Evolutionary conservation across 768 basidiomycete genomes (phyloP).

Genomic region (Tricholoma sp.): DNA sequence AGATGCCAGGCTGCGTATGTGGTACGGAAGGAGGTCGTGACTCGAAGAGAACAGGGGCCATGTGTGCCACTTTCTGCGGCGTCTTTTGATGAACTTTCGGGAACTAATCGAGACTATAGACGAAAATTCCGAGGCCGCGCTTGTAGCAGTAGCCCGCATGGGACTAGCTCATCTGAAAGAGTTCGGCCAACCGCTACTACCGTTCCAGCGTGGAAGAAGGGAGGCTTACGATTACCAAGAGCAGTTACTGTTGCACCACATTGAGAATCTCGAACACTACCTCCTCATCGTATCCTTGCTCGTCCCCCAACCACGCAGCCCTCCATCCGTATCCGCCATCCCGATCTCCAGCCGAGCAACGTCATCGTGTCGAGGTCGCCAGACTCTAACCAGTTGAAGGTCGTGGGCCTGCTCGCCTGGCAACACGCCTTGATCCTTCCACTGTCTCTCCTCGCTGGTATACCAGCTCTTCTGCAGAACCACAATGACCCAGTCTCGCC

Average conservation of each 20-base stretch:
- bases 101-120: constrained; percentile 36
- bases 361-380: constrained; percentile 42
- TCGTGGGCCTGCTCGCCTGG: constrained; percentile 48
- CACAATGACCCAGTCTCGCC: constrained; percentile 37
- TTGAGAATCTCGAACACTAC: constrained; percentile 43
- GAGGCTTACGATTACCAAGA: constrained; percentile 38
- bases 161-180: constrained; percentile 42
- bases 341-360: constrained; percentile 45
- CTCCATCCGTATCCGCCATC: constrained; percentile 51
- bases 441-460: constrained; percentile 41
- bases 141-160: constrained; percentile 37
- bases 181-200: constrained; percentile 44
- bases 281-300: constrained; percentile 43
- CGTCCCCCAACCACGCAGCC: constrained; percentile 32
- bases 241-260: constrained; percentile 36
- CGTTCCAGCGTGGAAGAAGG: constrained; percentile 38
- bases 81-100: constrained; percentile 21
- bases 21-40: constrained; percentile 45
- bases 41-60: constrained; percentile 47
- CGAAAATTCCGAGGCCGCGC: constrained; percentile 21
- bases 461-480: constrained; percentile 43
- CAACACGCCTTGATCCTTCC: constrained; percentile 53
- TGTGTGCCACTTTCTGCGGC: constrained; percentile 38
- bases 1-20: constrained; percentile 38
- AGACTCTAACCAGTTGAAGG: constrained; percentile 32